Percentiles rank a stretch among this genome's conserved stretches.
Evolutionary conservation across 176 grass and related monocot species (phyloP).

Genomic region (Alloteropsis semialata): DNA sequence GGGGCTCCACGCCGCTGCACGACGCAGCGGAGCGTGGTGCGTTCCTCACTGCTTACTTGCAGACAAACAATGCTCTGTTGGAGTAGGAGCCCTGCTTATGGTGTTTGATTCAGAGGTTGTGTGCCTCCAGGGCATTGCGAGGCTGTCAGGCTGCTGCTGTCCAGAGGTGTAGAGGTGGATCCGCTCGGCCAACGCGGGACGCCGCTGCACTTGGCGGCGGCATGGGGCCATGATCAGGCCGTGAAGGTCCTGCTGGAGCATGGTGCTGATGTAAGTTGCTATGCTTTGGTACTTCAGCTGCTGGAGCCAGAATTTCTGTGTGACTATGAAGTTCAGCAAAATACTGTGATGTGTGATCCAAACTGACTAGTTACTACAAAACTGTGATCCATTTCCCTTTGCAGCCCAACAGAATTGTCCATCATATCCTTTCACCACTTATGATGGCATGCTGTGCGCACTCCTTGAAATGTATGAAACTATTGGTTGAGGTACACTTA

Average conservation of each 20-base stretch:
- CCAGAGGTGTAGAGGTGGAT: constrained; percentile 35
- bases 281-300: too few species aligned
- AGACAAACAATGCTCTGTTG: too few species aligned
- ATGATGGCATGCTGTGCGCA: not conserved
- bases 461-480: constrained; percentile 25
- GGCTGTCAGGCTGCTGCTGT: constrained; percentile 26
- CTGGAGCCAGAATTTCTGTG: not conserved
- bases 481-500: constrained; percentile 27
- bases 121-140: constrained; percentile 18
- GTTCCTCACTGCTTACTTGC: not conserved
- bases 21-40: constrained; percentile 5
- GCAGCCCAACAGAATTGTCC: constrained; percentile 29
- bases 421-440: constrained; percentile 6
- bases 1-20: constrained; percentile 33
- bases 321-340: not conserved
- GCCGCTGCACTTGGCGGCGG: constrained; percentile 26
- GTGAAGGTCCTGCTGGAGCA: constrained; percentile 40
- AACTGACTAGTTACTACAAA: too few species aligned
- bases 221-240: not conserved
- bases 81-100: not conserved
- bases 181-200: not conserved
- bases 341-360: not conserved
- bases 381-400: too few species aligned
- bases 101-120: not conserved
- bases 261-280: constrained; percentile 51